Base-by-base conservation (phyloP, 805 yeast species). In the Candida khao-thaluensis region DNA sequence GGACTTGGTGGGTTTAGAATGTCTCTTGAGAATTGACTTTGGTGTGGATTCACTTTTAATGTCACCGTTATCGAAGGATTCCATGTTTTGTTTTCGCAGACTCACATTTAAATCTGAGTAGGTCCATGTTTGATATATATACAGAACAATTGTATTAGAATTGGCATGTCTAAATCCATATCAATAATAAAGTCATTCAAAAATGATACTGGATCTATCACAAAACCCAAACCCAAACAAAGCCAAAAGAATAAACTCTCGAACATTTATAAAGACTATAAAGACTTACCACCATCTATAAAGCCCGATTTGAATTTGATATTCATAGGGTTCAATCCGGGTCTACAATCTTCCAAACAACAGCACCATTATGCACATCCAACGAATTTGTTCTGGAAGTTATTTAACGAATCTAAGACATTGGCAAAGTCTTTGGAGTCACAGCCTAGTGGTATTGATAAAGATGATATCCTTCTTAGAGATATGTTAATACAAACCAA, bases 361-460 rank as follows among this genome's bases (percentile, higher is more conserved):
- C 88, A 84, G 23, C 90, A 83, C 52, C 77, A 82, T 51, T 84
- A 80, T 54, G 91, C 91, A 0, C 90, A 85, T 52, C 75, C 62
- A 14, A 69, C 85, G 9, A 84, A 84, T 50, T 53, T 71, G 24
- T 84, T 85, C 53, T 84, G 90, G 90, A 77, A 72, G 42, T 56
- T 82, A 22, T 59, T 83, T 48, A 73, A 72, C 51, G 74, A 74
- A 43, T 68, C 82, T 7, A 66, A 72, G 4, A 49, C 81, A 5
- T 66, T 79, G 4, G 35, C 40, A 3, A 45, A 47, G 14, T 55
- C 47, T 17, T 41, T 49, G n/a, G 21, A 42, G 21, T 22, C 35
- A 2, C 15, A 16, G 16, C 31, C 24, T 3, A 8, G 25, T 7
- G 24, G 33, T 12, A 22, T 36, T 9, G 38, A 34, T 17, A 29